Conservation (phyloP, 345 rosid genomes). For the Raphanus raphanistrum region DNA sequence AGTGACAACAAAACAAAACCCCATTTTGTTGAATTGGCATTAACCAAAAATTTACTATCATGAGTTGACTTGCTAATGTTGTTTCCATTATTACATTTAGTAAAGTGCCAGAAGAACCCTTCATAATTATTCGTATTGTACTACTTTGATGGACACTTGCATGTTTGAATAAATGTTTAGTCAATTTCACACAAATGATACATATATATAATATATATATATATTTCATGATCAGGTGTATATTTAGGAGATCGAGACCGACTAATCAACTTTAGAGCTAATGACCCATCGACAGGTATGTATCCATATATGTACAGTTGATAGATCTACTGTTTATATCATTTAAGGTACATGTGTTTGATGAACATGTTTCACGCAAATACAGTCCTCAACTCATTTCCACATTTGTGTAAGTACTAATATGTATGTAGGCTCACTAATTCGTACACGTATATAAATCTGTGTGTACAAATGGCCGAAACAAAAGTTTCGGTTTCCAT, state of each 20-base stretch:
- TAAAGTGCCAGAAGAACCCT: slow-evolving; percentile 39
- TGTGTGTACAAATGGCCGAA: background rate
- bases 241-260: slow-evolving; percentile 31
- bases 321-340: slow-evolving; percentile 38
- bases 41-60: slow-evolving; percentile 20
- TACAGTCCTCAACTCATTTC: slow-evolving; percentile 34
- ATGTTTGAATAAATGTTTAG: slow-evolving; percentile 9
- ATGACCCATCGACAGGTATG: slow-evolving; percentile 32
- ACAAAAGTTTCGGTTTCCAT: background rate
- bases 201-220: slow-evolving; percentile 26
- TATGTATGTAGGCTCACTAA: background rate
- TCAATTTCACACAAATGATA: background rate
- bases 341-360: slow-evolving; percentile 32
- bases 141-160: slow-evolving; percentile 40
- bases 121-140: slow-evolving; percentile 36
- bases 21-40: slow-evolving; percentile 25
- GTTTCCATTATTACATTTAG: slow-evolving; percentile 41
- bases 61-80: slow-evolving; percentile 43
- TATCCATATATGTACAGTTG: slow-evolving; percentile 30
- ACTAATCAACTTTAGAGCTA: slow-evolving; percentile 33
- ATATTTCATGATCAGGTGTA: slow-evolving; percentile 34
- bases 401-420: slow-evolving; percentile 17
- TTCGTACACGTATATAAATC: background rate
- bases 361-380: slow-evolving; percentile 23
- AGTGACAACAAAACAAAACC: slow-evolving; percentile 32